Evolutionary conservation across 2,329 filamentous ascomycete species (phyloP).

Genomic region (Elsinoe fawcettii): DNA sequence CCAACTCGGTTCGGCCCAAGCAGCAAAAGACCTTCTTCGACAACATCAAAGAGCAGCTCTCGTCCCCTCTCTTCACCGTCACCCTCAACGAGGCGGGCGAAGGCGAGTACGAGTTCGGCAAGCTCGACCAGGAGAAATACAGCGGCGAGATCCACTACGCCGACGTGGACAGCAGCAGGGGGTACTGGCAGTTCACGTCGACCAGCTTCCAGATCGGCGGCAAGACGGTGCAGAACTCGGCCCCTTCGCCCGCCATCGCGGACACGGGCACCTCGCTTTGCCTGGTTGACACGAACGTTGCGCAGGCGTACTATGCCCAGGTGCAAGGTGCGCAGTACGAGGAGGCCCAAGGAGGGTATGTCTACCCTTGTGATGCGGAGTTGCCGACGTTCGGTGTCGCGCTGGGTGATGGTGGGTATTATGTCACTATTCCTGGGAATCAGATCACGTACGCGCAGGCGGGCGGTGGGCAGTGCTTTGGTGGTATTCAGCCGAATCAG

Average conservation of each 20-base stretch:
- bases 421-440: slow-evolving; percentile 25
- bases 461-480: slow-evolving; percentile 53
- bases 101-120: slow-evolving; percentile 67
- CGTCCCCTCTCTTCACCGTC: slow-evolving; percentile 62
- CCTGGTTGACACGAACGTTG: slow-evolving; percentile 48
- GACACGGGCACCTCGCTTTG: slow-evolving; percentile 57
- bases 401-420: slow-evolving; percentile 45
- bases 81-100: slow-evolving; percentile 53
- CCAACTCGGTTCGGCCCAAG: slow-evolving; percentile 58
- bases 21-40: slow-evolving; percentile 67
- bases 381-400: slow-evolving; percentile 45
- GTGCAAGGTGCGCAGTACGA: slow-evolving; percentile 34
- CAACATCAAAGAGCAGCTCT: slow-evolving; percentile 54
- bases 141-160: slow-evolving; percentile 55
- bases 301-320: slow-evolving; percentile 36
- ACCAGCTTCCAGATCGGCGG: slow-evolving; percentile 50
- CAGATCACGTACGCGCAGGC: slow-evolving; percentile 48
- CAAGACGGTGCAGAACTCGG: slow-evolving; percentile 48
- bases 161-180: slow-evolving; percentile 51
- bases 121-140: slow-evolving; percentile 57
- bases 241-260: slow-evolving; percentile 37
- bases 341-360: slow-evolving; percentile 34
- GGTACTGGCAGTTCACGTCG: slow-evolving; percentile 63
- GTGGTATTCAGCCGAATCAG: slow-evolving; percentile 55
- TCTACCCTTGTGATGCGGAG: slow-evolving; percentile 36